These are phyloP conservation scores for Tricholoma bakamatsutake DNA, from an alignment of 768 basidiomycete genomes.

Conservation along the genomic window DNA sequence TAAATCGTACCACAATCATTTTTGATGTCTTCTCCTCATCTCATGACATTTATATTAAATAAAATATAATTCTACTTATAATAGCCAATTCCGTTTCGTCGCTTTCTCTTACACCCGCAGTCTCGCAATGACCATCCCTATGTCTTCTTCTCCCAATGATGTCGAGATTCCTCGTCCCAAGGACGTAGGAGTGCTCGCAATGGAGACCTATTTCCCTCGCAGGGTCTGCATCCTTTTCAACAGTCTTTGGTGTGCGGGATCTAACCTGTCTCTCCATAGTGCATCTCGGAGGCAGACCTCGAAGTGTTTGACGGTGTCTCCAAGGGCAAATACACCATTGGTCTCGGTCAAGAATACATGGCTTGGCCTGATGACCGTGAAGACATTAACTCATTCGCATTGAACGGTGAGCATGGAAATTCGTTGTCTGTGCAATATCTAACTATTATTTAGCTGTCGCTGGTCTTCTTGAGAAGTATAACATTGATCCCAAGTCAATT, in stretches of 20 bases:
- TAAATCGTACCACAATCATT: slow-evolving; percentile 34
- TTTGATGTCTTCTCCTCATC: slow-evolving; percentile 31
- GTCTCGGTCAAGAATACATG: slow-evolving; percentile 97
- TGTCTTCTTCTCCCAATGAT: slow-evolving; percentile 27
- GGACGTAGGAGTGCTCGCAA: slow-evolving; percentile 90
- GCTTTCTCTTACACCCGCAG: slow-evolving; percentile 7
- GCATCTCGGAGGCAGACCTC: slow-evolving; percentile 92
- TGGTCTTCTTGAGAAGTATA: slow-evolving; percentile 87
- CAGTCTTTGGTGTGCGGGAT: slow-evolving; percentile 2
- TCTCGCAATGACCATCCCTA: slow-evolving; percentile 34
- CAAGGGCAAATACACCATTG: slow-evolving; percentile 98
- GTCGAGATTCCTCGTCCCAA: slow-evolving; percentile 60
- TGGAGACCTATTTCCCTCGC: slow-evolving; percentile 94
- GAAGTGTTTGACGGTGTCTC: slow-evolving; percentile 92
- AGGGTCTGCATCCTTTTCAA: slow-evolving; percentile 46
- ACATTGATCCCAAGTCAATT: slow-evolving; percentile 93
- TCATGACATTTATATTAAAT: slow-evolving; percentile 15
- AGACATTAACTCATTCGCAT: slow-evolving; percentile 96
- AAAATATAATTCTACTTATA: slow-evolving; percentile 24
- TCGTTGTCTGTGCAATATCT: neutral
- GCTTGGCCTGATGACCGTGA: slow-evolving; percentile 98
- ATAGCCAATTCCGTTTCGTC: slow-evolving; percentile 10
- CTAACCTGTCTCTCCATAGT: slow-evolving; percentile 37
- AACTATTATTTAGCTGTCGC: slow-evolving; percentile 57
- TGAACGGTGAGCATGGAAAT: slow-evolving; percentile 63